Evolutionary conservation across 1,284 basidiomycete species (phyloP), one percentile per base, ranked within the genome.

Genomic region (Hymenochaete sp.): DNA sequence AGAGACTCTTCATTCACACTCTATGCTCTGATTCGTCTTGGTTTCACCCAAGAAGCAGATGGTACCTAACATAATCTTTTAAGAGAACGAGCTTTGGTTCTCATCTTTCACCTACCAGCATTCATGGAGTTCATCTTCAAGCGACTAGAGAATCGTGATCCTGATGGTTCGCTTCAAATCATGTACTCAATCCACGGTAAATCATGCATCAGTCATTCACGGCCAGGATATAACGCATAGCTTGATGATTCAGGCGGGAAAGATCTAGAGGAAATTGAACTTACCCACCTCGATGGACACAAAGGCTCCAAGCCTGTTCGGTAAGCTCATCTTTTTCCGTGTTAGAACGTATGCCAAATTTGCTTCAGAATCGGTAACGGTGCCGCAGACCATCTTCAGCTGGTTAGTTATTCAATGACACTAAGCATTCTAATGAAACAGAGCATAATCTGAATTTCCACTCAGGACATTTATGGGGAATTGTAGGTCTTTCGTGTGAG

Each of bases 41-140:
- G 92, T 0, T 95, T 92, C 63, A 93, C 89, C 0, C 73, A 86
- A 18, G 92, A 96, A 63, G 88, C 90, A 0, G 81, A 88, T 56
- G 73, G 85, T 85, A 41, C 7, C 67, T 56, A 31, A 11, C n/a
- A 24, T 38, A 13, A 6, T 19, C 14, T 5, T 14, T 6, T 14
- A 11, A 57, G 44, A 43, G 62, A 55, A 47, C 57, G 51, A 33
- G 48, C 40, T 27, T 9, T 3, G 21, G 21, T 7, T 14, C 21
- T 2, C 2, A 25, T 27, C 10, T 21, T 16, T 27, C 29, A 5
- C 21, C 35, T 27, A 19, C 44, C 52, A 88, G 82, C 81, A 1
- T 96, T 85, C 62, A 82, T 93, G 74, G 85, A 90, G 45, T 93
- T 93, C 62, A 91, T 93, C 44, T 82, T 90, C 53, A 77, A 84